A percentile compares a stretch with the other conserved stretches of the same genome.
Conservation (phyloP, 116 monocot species). For the Papilionanthe hybrid region DNA sequence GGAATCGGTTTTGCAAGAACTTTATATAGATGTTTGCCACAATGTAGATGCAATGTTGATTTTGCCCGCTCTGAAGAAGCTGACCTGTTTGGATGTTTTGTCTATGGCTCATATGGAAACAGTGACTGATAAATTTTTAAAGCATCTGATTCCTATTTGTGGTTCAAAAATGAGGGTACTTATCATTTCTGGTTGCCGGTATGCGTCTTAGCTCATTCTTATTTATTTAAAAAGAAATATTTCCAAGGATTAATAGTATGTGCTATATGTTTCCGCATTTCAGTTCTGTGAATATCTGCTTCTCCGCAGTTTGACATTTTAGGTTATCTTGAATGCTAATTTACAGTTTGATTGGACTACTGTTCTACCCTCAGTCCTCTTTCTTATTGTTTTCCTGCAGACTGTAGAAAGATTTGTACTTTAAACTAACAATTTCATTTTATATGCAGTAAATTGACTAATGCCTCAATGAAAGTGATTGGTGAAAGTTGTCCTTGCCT, state of each 20-base stretch:
- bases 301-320: neutral
- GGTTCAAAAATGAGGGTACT: constrained; percentile 57
- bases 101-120: constrained; percentile 52
- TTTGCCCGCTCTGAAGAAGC: constrained; percentile 56
- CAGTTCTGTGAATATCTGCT: neutral
- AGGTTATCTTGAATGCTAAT: neutral
- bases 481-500: constrained; percentile 49
- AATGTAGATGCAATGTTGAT: constrained; percentile 53
- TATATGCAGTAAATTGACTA: constrained; percentile 49
- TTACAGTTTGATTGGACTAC: neutral
- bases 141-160: constrained; percentile 35
- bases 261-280: neutral
- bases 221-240: neutral
- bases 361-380: neutral
- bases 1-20: constrained; percentile 37
- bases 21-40: constrained; percentile 70
- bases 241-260: neutral
- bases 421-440: neutral
- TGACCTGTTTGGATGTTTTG: constrained; percentile 51
- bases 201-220: constrained; percentile 18
- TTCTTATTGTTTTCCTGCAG: neutral
- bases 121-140: constrained; percentile 54
- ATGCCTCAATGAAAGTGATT: constrained; percentile 55
- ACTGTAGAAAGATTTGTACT: neutral
- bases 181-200: constrained; percentile 57